Percentiles rank a stretch among this genome's conserved stretches.
phyloP scores from a whole-genome alignment of 2,329 filamentous ascomycete genomes.

The Sordariomycetes sp. region DNA sequence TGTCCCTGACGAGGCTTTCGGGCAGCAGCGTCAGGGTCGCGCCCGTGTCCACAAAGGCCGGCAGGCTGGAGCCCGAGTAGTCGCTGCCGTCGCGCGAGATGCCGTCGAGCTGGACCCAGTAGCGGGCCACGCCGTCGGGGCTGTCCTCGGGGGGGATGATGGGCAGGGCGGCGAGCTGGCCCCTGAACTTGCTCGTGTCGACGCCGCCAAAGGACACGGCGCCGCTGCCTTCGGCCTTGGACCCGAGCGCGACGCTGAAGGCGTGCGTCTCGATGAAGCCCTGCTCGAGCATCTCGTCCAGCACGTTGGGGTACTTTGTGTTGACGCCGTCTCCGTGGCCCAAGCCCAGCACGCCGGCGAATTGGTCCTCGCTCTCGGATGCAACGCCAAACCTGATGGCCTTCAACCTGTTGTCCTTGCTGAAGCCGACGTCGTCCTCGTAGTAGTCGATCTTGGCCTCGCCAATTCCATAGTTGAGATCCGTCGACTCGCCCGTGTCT shows the following conservation, averaged over 20 bases:
- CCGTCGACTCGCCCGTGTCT: constrained; percentile 23
- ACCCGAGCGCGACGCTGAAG: constrained; percentile 58
- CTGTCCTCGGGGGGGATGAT: constrained; percentile 48
- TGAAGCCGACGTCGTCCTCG: constrained; percentile 32
- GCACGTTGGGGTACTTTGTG: constrained; percentile 38
- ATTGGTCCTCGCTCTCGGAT: constrained; percentile 32
- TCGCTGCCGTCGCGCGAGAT: constrained; percentile 17
- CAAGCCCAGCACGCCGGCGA: constrained; percentile 61
- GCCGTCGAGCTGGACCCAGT: constrained; percentile 40
- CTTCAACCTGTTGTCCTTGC: constrained; percentile 25
- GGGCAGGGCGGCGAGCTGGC: constrained; percentile 49
- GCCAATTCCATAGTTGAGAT: constrained; percentile 41
- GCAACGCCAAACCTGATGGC: constrained; percentile 59
- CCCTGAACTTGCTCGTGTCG: constrained; percentile 55
- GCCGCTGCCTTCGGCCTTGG: constrained; percentile 49
- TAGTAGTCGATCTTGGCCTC: constrained; percentile 41
- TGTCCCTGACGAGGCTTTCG: constrained; percentile 36
- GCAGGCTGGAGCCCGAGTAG: constrained; percentile 28
- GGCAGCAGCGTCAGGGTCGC: constrained; percentile 62
- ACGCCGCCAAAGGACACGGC: constrained; percentile 60
- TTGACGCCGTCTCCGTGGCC: constrained; percentile 50
- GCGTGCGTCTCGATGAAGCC: constrained; percentile 50
- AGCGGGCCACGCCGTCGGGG: constrained; percentile 42
- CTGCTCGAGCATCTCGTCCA: constrained; percentile 39
- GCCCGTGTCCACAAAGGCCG: constrained; percentile 63